Base-by-base conservation (phyloP, 306 rosid species). In the Cucurbita argyrosperma region DNA sequence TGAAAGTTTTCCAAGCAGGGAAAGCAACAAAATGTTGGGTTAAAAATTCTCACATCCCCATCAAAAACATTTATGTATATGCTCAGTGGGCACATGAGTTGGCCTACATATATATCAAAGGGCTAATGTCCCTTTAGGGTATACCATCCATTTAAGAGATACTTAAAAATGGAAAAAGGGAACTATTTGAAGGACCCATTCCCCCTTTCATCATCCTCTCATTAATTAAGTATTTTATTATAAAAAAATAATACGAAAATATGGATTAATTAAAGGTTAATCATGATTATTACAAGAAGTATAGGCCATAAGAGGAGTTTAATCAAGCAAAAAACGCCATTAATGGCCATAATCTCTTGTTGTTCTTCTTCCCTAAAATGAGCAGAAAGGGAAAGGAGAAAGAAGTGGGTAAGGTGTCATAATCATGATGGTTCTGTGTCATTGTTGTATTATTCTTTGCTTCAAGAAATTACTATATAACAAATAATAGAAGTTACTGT, bases 361-460 rank as follows among this genome's bases (percentile, higher is more conserved):
- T 46, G 14, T 11, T 45, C 5, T 43, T 66, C 54, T 45, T 43
- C 72, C 52, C 55, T 66, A 66, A 45, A 19, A 43, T 43, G 76
- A 72, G 37, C 38, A 35, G 52, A 18, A 68, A 68, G 73, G 19
- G 35, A 55, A 55, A 16, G 35, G 3, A 12, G 39, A 46, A 11
- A 7, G 18, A 4, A 30, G 60, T 21, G 60, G 76, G 54, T 54
- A 62, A 52, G 38, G 38, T 38, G 76, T 54, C 76, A 9, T 14
- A 54, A n/a, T 72, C 76, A 39, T 54, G 43, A 72, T 35, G 76
- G 76, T 72, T 47, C 1, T 54, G 46, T 37, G 63, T 71, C 75
- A 71, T 71, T 39, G 61, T 72, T 72, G 52, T 30, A 30, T 72
- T 55, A 54, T 72, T 72, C 76, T 72, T 72, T 4, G 54, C 5